phyloP scores from a whole-genome alignment of 192 early-diverging fungal genomes.

The Coemansia sp. region DNA sequence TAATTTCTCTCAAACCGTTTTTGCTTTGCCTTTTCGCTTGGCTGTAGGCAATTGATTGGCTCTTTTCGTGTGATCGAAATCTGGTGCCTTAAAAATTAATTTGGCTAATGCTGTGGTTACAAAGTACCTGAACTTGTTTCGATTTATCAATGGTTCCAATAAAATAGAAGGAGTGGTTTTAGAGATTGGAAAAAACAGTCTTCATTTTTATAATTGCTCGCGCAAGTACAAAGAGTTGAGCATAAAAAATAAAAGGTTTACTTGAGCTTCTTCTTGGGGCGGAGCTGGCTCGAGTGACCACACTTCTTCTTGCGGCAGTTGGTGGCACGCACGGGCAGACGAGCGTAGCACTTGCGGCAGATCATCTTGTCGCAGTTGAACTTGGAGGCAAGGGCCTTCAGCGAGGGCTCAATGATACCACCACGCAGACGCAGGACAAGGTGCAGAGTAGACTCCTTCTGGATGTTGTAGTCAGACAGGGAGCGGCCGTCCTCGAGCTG shows the following conservation, averaged over 20 bases:
- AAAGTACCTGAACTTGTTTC: too few relatives aligned
- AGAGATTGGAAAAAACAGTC: background rate
- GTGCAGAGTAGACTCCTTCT: slow-evolving; percentile 99
- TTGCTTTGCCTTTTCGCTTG: background rate
- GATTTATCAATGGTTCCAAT: too few relatives aligned
- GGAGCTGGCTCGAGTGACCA: slow-evolving; percentile 98
- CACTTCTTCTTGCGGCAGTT: slow-evolving; percentile 99
- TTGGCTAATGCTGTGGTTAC: too few relatives aligned
- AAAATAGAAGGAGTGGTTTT: background rate
- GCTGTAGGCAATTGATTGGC: background rate
- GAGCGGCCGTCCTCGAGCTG: slow-evolving; percentile 99
- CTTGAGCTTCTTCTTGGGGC: slow-evolving; percentile 99
- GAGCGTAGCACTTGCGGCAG: slow-evolving; percentile 99
- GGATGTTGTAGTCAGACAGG: slow-evolving; percentile 99
- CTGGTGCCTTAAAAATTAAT: too few relatives aligned
- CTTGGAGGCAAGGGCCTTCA: slow-evolving; percentile 97
- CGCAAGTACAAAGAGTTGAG: slow-evolving; percentile 5
- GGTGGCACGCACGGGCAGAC: slow-evolving; percentile 97
- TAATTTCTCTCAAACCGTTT: too few relatives aligned
- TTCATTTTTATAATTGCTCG: slow-evolving; percentile 11
- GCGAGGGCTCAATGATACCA: slow-evolving; percentile 97
- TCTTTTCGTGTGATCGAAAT: background rate
- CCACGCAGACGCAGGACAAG: slow-evolving; percentile 95
- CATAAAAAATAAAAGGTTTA: slow-evolving; percentile 50
- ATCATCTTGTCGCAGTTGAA: slow-evolving; percentile 99